Percentiles rank a stretch among this genome's conserved stretches.
These are phyloP conservation scores for Potentilla sterilis DNA, from an alignment of 306 rosid genomes.

Conservation along the genomic window DNA sequence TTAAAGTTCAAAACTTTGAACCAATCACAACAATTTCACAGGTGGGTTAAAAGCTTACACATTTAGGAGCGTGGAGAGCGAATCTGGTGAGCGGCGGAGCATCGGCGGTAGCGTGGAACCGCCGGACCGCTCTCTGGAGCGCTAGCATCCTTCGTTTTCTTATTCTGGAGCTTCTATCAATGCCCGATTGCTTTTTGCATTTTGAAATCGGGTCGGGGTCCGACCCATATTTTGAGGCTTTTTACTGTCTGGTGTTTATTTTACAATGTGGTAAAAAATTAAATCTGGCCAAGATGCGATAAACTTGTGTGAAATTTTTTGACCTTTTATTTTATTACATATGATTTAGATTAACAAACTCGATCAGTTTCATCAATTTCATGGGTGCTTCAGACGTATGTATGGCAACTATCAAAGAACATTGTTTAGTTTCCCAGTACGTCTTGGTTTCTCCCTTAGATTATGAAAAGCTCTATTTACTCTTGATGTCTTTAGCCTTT, in stretches of 20 bases:
- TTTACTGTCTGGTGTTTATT: no score
- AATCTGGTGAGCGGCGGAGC: constrained; percentile 63
- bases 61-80: constrained; percentile 70
- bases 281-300: no score
- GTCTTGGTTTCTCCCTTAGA: not conserved
- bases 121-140: constrained; percentile 45
- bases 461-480: no score
- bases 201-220: no score
- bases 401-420: not conserved
- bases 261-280: no score
- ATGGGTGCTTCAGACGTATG: not conserved
- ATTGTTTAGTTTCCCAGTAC: not conserved
- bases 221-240: no score
- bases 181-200: no score
- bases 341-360: no score
- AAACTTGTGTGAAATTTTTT: no score
- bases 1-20: not conserved
- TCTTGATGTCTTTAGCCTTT: not conserved
- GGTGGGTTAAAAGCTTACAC: constrained; percentile 31
- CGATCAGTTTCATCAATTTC: no score
- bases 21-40: not conserved
- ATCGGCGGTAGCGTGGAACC: constrained; percentile 38
- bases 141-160: constrained; percentile 17
- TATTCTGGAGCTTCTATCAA: not conserved
- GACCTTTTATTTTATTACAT: no score